Evolutionary conservation across 352 stramenopile genomes (phyloP).

Genomic region (Phytophthora kernoviae): DNA sequence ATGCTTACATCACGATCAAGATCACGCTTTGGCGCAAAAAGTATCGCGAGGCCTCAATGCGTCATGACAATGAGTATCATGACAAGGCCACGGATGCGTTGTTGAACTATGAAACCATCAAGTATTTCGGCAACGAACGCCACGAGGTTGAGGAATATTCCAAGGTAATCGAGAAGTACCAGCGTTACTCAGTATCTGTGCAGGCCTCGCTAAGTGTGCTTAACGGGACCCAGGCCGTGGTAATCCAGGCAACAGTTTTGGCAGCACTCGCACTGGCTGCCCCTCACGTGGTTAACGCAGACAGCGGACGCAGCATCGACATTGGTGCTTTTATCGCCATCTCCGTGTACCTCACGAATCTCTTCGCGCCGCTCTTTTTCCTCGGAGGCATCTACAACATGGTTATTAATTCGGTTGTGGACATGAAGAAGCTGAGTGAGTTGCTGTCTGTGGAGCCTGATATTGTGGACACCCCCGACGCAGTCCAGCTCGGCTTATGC

Average conservation of each 20-base stretch:
- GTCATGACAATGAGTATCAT: constrained; percentile 98
- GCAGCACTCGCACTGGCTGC: constrained; percentile 64
- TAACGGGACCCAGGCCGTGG: constrained; percentile 93
- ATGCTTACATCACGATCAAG: constrained; percentile 95
- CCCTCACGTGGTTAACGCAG: constrained; percentile 72
- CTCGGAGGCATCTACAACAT: constrained; percentile 93
- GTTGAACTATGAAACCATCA: constrained; percentile 99
- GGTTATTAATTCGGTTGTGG: constrained; percentile 93
- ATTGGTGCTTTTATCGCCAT: constrained; percentile 97
- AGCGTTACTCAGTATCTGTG: constrained; percentile 92
- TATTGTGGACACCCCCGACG: constrained; percentile 90
- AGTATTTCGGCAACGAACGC: constrained; percentile 96
- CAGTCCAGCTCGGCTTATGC: constrained; percentile 75
- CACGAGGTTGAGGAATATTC: constrained; percentile 94
- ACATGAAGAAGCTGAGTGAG: constrained; percentile 97
- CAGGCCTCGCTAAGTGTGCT: constrained; percentile 94
- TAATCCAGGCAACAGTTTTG: constrained; percentile 81
- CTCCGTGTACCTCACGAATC: constrained; percentile 94
- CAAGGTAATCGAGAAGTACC: constrained; percentile 93
- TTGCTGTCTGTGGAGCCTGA: constrained; percentile 96
- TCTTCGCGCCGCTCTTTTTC: constrained; percentile 98
- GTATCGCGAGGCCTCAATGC: constrained; percentile 94
- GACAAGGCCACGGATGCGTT: constrained; percentile 97
- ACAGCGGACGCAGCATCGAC: constrained; percentile 75
- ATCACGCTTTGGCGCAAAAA: constrained; percentile 98